Evolutionary conservation across 2,329 filamentous ascomycete genomes (phyloP).

Genomic region (Fusarium poae): DNA sequence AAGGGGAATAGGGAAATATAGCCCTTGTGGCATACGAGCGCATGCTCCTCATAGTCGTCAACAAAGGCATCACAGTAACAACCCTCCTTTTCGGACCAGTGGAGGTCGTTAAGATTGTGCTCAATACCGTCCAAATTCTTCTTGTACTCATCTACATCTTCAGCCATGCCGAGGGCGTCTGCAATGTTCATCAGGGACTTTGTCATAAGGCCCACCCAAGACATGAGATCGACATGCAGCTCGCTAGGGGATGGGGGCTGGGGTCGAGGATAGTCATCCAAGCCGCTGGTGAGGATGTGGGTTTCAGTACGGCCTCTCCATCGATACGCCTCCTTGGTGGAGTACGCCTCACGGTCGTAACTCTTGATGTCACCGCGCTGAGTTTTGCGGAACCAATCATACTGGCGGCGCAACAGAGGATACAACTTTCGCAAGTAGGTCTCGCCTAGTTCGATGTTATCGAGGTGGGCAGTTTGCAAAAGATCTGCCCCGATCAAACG

Average conservation of each 20-base stretch:
- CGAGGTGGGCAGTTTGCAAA: constrained; percentile 73
- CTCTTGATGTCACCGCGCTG: constrained; percentile 90
- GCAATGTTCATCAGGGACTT: constrained; percentile 86
- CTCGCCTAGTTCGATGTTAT: constrained; percentile 75
- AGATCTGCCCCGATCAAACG: constrained; percentile 58
- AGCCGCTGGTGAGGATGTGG: constrained; percentile 91
- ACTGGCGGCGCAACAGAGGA: constrained; percentile 88
- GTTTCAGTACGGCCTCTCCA: constrained; percentile 91
- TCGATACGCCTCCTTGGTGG: constrained; percentile 90
- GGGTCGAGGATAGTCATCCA: constrained; percentile 95
- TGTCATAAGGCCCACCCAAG: constrained; percentile 98
- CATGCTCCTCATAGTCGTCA: constrained; percentile 92
- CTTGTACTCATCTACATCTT: constrained; percentile 80
- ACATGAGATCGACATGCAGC: constrained; percentile 93
- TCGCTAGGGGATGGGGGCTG: constrained; percentile 96
- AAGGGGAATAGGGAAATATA: constrained; percentile 96
- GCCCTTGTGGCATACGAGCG: constrained; percentile 93
- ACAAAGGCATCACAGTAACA: constrained; percentile 96
- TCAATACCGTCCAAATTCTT: constrained; percentile 81
- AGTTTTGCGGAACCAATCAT: constrained; percentile 94
- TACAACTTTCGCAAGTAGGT: constrained; percentile 83
- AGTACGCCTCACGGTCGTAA: constrained; percentile 91
- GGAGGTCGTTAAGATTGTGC: constrained; percentile 89
- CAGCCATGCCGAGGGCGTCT: constrained; percentile 76
- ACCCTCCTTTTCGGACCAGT: constrained; percentile 86